Conservation (phyloP, 352 stramenopile species). For the Phytophthora boehmeriae region DNA sequence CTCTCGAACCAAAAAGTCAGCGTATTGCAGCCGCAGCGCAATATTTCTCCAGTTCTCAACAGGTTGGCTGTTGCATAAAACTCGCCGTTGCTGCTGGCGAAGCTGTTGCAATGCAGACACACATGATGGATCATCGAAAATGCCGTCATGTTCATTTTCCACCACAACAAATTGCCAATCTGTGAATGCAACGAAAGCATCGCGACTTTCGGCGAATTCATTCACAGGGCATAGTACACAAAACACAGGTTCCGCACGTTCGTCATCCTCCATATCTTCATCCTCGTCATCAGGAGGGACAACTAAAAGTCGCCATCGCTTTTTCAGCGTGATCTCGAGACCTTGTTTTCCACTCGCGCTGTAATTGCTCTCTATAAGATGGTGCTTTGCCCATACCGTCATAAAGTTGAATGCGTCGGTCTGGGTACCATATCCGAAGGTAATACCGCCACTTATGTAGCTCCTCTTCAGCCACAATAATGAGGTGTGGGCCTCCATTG, state of each 20-base stretch:
- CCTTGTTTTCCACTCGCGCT: conserved; percentile 62
- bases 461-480: conserved; percentile 78
- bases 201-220: conserved; percentile 56
- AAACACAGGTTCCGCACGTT: conserved; percentile 55
- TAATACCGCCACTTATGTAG: conserved; percentile 84
- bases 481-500: conserved; percentile 59
- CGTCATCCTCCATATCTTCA: conserved; percentile 56
- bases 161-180: conserved; percentile 79
- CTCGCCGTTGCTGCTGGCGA: conserved; percentile 49
- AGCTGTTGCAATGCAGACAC: conserved; percentile 51
- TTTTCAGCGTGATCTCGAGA: conserved; percentile 24
- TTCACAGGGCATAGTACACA: conserved; percentile 66
- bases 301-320: conserved; percentile 37
- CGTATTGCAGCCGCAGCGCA: conserved; percentile 45
- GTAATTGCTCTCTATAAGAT: conserved; percentile 47
- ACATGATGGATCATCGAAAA: conserved; percentile 51
- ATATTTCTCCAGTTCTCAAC: conserved; percentile 64
- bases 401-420: conserved; percentile 71
- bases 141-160: conserved; percentile 63
- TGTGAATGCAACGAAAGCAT: conserved; percentile 50
- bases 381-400: conserved; percentile 25
- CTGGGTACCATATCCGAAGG: conserved; percentile 59
- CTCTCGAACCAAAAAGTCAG: conserved; percentile 56
- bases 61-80: conserved; percentile 68
- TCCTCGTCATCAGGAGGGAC: conserved; percentile 38